phyloP scores from a whole-genome alignment of 176 grass and related monocot species.

The Triticum timopheevii region DNA sequence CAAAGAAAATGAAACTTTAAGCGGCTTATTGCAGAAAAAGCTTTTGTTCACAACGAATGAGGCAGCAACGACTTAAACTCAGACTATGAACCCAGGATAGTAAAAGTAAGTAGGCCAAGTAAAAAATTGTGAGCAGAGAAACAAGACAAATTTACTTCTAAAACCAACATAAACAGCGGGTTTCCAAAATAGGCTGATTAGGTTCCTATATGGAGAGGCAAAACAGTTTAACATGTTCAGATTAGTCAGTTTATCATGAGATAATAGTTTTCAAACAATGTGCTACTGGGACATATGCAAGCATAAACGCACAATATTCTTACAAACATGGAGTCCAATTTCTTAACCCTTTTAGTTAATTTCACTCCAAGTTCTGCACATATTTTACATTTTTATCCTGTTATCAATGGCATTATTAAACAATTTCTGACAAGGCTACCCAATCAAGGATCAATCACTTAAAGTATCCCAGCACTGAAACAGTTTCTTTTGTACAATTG shows the following conservation, averaged over 20 bases:
- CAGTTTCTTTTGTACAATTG: not conserved
- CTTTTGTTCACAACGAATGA: conserved; percentile 5
- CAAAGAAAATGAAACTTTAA: not conserved
- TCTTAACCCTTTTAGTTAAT: not conserved
- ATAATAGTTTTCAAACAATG: conserved; percentile 10
- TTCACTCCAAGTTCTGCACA: not conserved
- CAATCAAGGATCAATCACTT: not conserved
- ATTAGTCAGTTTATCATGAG: not conserved
- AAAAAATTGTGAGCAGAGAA: not conserved
- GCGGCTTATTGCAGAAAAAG: not conserved
- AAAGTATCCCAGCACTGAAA: not conserved
- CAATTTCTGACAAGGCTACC: not conserved
- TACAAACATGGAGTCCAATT: not conserved
- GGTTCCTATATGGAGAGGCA: not conserved
- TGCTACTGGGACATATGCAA: conserved; percentile 2
- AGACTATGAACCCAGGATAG: conserved; percentile 16
- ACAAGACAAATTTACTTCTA: not conserved
- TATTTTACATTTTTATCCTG: not conserved
- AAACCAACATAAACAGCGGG: not conserved
- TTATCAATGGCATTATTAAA: conserved; percentile 5
- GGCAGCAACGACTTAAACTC: not conserved
- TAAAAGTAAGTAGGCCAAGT: conserved; percentile 5
- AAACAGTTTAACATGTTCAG: not conserved
- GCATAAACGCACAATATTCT: conserved; percentile 4
- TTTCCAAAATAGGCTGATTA: not conserved